phyloP scores from a whole-genome alignment of 192 early-diverging fungal genomes.

The Umbelopsis sp. region DNA sequence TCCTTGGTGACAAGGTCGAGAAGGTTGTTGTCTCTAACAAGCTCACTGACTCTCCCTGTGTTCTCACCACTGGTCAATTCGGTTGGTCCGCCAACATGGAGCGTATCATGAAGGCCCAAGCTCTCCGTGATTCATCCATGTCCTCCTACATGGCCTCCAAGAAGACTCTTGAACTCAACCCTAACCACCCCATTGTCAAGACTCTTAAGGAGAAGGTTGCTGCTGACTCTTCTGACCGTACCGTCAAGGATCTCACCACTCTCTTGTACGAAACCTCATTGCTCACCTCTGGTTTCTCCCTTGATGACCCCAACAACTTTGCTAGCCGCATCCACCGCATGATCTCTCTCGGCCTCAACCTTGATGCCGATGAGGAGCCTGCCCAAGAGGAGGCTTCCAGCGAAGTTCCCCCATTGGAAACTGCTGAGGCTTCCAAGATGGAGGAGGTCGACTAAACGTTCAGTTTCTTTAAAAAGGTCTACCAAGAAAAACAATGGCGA shows the following conservation, averaged over 20 bases:
- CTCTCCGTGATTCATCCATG: slow-evolving; percentile 98
- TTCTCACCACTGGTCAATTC: slow-evolving; percentile 97
- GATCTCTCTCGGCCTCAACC: slow-evolving; percentile 97
- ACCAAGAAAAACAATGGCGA: background rate
- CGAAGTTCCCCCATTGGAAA: slow-evolving; percentile 52
- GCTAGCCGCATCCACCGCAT: slow-evolving; percentile 97
- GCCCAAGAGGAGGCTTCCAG: slow-evolving; percentile 39
- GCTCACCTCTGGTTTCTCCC: slow-evolving; percentile 95
- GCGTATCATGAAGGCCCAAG: slow-evolving; percentile 99
- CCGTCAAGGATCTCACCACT: slow-evolving; percentile 95
- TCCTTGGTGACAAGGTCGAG: slow-evolving; percentile 99
- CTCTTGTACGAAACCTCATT: slow-evolving; percentile 96
- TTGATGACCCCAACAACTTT: slow-evolving; percentile 95
- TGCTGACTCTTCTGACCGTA: slow-evolving; percentile 98
- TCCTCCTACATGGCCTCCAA: slow-evolving; percentile 99
- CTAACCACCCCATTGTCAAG: slow-evolving; percentile 93
- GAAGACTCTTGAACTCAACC: slow-evolving; percentile 99
- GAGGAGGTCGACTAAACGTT: slow-evolving; percentile 69
- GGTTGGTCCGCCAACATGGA: slow-evolving; percentile 99
- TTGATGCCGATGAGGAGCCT: slow-evolving; percentile 81
- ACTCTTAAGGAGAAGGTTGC: slow-evolving; percentile 91
- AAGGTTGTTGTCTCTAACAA: slow-evolving; percentile 85
- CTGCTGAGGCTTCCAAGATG: slow-evolving; percentile 64
- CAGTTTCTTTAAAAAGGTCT: background rate
- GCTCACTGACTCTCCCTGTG: slow-evolving; percentile 97